Percentiles rank a stretch among this genome's conserved stretches.
Conservation (phyloP, 306 rosid species). For the Betula pendula region DNA sequence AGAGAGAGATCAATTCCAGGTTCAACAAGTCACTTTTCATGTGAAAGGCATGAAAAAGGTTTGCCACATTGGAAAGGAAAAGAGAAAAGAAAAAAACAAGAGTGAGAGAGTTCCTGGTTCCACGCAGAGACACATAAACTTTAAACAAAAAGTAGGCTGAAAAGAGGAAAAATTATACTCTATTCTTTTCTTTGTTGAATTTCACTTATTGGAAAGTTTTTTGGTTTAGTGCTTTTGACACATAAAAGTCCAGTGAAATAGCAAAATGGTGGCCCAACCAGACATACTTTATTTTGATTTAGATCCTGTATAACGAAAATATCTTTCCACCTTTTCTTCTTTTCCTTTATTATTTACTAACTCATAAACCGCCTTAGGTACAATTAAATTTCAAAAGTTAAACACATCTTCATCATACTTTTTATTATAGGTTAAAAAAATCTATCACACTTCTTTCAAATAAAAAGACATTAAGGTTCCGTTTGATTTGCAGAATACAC, state of each 20-base stretch:
- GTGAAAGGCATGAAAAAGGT: not conserved
- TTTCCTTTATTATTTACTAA: too few species aligned
- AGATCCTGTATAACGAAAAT: too few species aligned
- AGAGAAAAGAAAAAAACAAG: not conserved
- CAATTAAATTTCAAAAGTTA: too few species aligned
- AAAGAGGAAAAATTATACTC: not conserved
- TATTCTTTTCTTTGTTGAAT: not conserved
- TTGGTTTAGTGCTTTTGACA: not conserved
- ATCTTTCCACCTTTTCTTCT: too few species aligned
- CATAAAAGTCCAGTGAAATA: not conserved
- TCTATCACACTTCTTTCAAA: too few species aligned
- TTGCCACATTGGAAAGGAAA: not conserved
- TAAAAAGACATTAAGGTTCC: too few species aligned
- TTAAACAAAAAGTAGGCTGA: not conserved
- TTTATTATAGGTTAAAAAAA: too few species aligned
- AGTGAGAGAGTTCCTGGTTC: not conserved
- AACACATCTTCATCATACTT: too few species aligned
- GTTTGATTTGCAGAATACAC: too few species aligned
- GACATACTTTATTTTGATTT: not conserved
- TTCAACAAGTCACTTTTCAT: not conserved
- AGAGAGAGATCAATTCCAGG: not conserved
- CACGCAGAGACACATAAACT: not conserved
- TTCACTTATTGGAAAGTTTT: not conserved
- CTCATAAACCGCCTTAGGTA: too few species aligned
- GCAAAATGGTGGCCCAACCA: not conserved